Evolutionary conservation across 306 rosid species (phyloP).

Genomic region (Lathyrus aphaca): DNA sequence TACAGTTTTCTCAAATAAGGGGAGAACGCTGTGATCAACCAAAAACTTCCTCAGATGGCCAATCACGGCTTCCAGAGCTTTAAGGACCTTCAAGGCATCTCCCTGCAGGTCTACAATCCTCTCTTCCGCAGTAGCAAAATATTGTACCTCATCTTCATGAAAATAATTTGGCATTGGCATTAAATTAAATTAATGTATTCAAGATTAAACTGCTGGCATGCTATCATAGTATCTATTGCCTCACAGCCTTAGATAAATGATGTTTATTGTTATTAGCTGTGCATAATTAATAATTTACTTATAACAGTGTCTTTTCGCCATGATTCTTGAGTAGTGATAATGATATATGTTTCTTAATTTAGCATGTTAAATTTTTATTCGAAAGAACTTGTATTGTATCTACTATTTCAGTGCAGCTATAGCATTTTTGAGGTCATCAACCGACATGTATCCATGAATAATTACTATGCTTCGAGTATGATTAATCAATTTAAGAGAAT

Average conservation of each 20-base stretch:
- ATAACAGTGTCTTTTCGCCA: neutral
- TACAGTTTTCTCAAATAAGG: conserved; percentile 84
- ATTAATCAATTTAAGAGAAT: conserved; percentile 4
- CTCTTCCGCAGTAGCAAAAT: conserved; percentile 70
- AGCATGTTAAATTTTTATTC: neutral
- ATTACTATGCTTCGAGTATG: conserved; percentile 15
- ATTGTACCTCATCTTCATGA: conserved; percentile 71
- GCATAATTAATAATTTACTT: neutral
- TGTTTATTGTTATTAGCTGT: neutral
- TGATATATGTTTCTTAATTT: conserved; percentile 1
- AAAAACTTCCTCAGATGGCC: conserved; percentile 87
- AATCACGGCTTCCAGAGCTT: conserved; percentile 81
- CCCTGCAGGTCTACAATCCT: conserved; percentile 93
- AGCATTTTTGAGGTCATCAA: neutral
- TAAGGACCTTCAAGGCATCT: conserved; percentile 80
- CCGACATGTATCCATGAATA: neutral
- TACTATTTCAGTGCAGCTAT: neutral
- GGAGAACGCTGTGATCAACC: conserved; percentile 89
- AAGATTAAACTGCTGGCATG: conserved; percentile 23
- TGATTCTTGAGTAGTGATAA: conserved; percentile 11
- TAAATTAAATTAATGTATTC: conserved; percentile 38
- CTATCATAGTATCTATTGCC: neutral
- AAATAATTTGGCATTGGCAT: conserved; percentile 38
- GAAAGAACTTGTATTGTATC: neutral
- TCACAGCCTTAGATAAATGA: neutral